A percentile compares a stretch with the other conserved stretches of the same genome.
Evolutionary conservation across 164 flowering plant genomes (phyloP).

Genomic region (Chloranthus sessilifolius): DNA sequence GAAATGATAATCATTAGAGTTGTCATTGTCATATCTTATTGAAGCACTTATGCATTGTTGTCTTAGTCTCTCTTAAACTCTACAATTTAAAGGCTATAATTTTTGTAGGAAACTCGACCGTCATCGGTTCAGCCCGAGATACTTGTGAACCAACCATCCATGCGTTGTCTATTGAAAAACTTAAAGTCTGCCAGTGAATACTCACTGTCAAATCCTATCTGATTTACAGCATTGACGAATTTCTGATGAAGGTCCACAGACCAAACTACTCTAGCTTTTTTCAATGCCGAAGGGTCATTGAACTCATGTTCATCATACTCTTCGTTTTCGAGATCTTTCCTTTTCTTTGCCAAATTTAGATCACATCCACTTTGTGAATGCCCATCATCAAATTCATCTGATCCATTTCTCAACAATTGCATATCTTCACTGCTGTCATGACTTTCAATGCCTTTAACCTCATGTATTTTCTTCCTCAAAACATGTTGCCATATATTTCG

Average conservation of each 20-base stretch:
- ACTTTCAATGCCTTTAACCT: conserved; percentile 62
- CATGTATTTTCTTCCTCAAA: conserved; percentile 74
- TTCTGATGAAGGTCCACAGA: conserved; percentile 92
- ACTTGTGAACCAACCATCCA: no score
- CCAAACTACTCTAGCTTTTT: conserved; percentile 94
- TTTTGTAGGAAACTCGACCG: no score
- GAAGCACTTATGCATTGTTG: no score
- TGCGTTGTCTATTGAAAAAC: no score
- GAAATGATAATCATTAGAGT: no score
- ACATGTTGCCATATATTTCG: conserved; percentile 98
- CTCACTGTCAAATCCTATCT: conserved; percentile 91
- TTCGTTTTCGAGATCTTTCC: conserved; percentile 60
- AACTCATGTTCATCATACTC: conserved; percentile 53
- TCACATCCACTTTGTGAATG: conserved; percentile 43
- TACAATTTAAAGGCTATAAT: no score
- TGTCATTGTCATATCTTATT: no score
- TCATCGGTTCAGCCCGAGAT: no score
- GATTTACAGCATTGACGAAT: conserved; percentile 85
- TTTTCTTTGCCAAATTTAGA: conserved; percentile 39
- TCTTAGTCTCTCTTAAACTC: no score
- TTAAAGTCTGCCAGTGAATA: conserved; percentile 5
- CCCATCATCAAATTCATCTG: conserved; percentile 41
- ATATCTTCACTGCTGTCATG: conserved; percentile 49
- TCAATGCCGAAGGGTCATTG: conserved; percentile 44
- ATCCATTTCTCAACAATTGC: conserved; percentile 35